phyloP scores from a whole-genome alignment of 352 stramenopile genomes.

The Globisporangium nodosum region DNA sequence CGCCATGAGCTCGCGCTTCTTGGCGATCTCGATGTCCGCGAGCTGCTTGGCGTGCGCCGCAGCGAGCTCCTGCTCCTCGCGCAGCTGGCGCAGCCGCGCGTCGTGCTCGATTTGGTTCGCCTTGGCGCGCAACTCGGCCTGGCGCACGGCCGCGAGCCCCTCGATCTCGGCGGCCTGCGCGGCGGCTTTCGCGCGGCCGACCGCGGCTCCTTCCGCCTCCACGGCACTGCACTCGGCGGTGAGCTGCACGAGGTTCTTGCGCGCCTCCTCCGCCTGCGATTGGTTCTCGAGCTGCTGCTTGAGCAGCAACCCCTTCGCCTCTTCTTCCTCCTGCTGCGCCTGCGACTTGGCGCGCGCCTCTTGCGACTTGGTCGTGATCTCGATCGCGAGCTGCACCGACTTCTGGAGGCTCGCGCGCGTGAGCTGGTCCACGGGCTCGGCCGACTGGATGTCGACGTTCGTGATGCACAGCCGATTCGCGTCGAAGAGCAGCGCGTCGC shows the following conservation, averaged over 20 bases:
- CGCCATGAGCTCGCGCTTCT: constrained; percentile 74
- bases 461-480: constrained; percentile 78
- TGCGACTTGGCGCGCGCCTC: constrained; percentile 72
- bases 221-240: constrained; percentile 66
- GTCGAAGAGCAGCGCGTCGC: constrained; percentile 50
- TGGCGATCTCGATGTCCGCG: constrained; percentile 58
- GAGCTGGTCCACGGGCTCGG: constrained; percentile 64
- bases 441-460: constrained; percentile 79
- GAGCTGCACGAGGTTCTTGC: constrained; percentile 72
- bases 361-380: constrained; percentile 83
- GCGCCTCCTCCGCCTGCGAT: constrained; percentile 57
- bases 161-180: constrained; percentile 74
- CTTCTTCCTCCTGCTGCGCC: constrained; percentile 78
- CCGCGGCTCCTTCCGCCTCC: constrained; percentile 56
- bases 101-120: constrained; percentile 71
- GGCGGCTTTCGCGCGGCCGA: constrained; percentile 49
- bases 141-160: constrained; percentile 55
- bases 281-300: constrained; percentile 81
- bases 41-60: constrained; percentile 52
- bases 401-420: constrained; percentile 77
- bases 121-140: constrained; percentile 59
- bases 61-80: constrained; percentile 61
- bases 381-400: constrained; percentile 77
- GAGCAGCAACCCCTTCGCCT: constrained; percentile 62
- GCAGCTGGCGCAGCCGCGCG: constrained; percentile 38